phyloP scores from a whole-genome alignment of 2,329 filamentous ascomycete species.

The Endothia cerciana region DNA sequence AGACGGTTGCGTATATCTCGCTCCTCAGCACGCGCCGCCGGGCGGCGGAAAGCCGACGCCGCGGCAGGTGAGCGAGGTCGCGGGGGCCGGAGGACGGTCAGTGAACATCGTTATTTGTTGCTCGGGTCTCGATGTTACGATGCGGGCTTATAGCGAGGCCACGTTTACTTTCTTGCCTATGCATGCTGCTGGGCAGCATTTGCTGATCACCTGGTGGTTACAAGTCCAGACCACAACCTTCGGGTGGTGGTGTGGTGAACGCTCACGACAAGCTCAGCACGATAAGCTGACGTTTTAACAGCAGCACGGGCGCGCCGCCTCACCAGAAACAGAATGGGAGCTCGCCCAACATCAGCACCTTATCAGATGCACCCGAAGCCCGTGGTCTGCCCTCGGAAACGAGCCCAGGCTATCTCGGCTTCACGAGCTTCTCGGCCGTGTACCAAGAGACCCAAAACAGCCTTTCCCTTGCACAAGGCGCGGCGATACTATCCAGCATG shows the following conservation, averaged over 20 bases:
- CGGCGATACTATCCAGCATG: background rate
- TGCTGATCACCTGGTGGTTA: too few species aligned
- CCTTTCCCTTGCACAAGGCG: constrained; percentile 40
- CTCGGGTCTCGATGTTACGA: background rate
- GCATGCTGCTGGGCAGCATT: background rate
- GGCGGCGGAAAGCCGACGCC: constrained; percentile 24
- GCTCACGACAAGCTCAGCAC: background rate
- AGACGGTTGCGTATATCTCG: constrained; percentile 42
- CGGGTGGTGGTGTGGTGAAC: too few species aligned
- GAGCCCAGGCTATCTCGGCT: constrained; percentile 47
- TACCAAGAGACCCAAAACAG: constrained; percentile 48
- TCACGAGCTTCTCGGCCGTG: constrained; percentile 48
- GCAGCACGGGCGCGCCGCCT: background rate
- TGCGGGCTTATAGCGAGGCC: background rate
- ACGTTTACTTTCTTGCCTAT: background rate
- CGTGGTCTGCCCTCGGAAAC: constrained; percentile 14
- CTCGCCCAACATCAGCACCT: background rate
- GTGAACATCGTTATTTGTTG: background rate
- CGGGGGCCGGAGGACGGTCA: background rate
- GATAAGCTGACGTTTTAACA: background rate
- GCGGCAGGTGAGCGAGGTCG: background rate
- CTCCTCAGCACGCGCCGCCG: constrained; percentile 17
- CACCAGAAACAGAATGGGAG: background rate
- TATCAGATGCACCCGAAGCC: constrained; percentile 13
- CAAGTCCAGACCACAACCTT: too few species aligned